Base-by-base conservation (phyloP, 352 stramenopile genomes). In the Phytophthora meadii region DNA sequence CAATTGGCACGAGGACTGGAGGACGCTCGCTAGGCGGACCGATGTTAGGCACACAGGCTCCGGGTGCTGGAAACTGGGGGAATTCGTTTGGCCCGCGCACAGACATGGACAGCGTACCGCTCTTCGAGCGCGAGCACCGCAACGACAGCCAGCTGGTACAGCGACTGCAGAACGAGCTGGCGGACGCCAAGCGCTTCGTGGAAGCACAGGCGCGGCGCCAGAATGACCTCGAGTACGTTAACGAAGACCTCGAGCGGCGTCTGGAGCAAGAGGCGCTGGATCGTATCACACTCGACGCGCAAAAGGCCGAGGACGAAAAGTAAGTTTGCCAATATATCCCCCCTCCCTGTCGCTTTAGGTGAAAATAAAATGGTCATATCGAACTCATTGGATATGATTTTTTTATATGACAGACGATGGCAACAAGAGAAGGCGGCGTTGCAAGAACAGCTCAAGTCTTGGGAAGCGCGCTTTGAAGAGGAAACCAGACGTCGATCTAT, bases 191-290 rank as follows among this genome's bases (percentile, higher is more conserved):
- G 78, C 86, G 85, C 57, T 90, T 93, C 56, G 70, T 94, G 30
- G 88, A 94, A 61, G 84, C 82, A 44, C 88, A 95, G 65, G 86
- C 85, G 41, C 64, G 84, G 9, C 84, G 86, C 45, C 88, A 94
- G 67, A 94, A 94, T 61, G 88, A 95, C 54, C 72, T 95, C 32
- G 88, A 94, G 55, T 93, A 93, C 49, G 86, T 95, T 55, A 94
- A 94, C 56, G 88, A 95, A 56, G 88, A 95, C 52, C 73, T 95
- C 36, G 88, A 95, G 58, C 82, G 86, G 12, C 76, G 88, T 59
- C 59, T 92, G 8, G 88, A 95, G 60, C 82, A 93, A 51, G 88
- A 95, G 70, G 85, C 88, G 54, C 74, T 92, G 5, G 88, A 95
- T 42, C 88, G 85, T 54, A 94, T 95, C 44, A 84, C 81, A 45